Percentiles rank a stretch among this genome's conserved stretches.
These are phyloP conservation scores for Trichosanthes truncata DNA, from an alignment of 306 rosid species.

Conservation along the genomic window DNA sequence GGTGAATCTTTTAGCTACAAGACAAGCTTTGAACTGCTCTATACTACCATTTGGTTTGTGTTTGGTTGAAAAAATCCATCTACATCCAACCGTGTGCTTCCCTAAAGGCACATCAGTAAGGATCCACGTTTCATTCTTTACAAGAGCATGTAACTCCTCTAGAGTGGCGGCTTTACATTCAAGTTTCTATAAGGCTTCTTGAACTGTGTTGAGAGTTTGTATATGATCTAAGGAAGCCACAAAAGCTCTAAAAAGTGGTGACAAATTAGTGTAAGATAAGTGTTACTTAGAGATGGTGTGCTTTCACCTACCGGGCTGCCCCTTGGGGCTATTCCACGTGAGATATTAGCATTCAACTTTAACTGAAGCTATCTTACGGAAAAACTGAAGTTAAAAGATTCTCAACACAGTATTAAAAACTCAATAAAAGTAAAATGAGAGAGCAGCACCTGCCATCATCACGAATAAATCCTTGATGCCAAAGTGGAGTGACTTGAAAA, in stretches of 20 bases:
- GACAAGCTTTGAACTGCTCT: background rate
- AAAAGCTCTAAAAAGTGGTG: background rate
- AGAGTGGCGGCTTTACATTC: background rate
- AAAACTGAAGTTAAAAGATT: background rate
- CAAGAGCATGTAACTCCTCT: background rate
- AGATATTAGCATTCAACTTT: background rate
- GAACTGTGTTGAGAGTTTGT: background rate
- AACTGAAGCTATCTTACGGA: background rate
- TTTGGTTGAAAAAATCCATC: background rate
- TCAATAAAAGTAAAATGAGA: background rate
- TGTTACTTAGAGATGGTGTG: background rate
- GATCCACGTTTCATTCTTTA: background rate
- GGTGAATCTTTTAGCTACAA: too few relatives aligned
- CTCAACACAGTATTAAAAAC: background rate
- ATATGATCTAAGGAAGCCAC: background rate
- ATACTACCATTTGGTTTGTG: background rate
- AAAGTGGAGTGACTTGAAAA: constrained; percentile 89
- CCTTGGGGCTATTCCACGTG: background rate
- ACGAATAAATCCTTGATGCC: constrained; percentile 83
- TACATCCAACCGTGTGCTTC: background rate
- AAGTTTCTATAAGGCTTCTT: background rate
- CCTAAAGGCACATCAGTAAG: background rate
- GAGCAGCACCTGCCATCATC: constrained; percentile 74
- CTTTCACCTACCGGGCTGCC: background rate
- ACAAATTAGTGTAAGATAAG: too few relatives aligned